A percentile compares a stretch with the other conserved stretches of the same genome.
These are phyloP conservation scores for Melastoma candidum DNA, from an alignment of 441 rosid genomes.

Conservation along the genomic window DNA sequence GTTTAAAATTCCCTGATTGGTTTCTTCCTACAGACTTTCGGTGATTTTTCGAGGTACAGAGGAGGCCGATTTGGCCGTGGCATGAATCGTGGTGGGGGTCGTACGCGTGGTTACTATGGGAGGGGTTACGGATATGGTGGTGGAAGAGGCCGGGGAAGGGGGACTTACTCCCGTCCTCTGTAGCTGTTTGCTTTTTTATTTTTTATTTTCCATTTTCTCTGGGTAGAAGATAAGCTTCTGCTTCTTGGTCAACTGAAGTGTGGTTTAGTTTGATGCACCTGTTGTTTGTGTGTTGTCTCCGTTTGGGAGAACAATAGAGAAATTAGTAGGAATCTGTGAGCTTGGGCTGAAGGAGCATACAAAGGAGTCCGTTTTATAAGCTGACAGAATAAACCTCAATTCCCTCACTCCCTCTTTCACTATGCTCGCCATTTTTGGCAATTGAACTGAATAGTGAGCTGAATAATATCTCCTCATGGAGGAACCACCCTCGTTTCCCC, in stretches of 20 bases:
- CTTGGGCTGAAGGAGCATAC: too few species aligned
- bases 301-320: too few species aligned
- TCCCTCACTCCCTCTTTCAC: too few species aligned
- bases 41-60: slow-evolving; percentile 9
- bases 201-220: too few species aligned
- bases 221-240: too few species aligned
- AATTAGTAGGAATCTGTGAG: too few species aligned
- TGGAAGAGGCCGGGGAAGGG: slow-evolving; percentile 8
- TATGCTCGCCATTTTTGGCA: neutral
- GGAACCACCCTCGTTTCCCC: slow-evolving; percentile 19
- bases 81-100: slow-evolving; percentile 13
- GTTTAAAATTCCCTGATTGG: slow-evolving; percentile 3
- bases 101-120: slow-evolving; percentile 11
- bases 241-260: neutral
- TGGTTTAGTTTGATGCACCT: slow-evolving; percentile 4
- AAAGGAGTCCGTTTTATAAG: too few species aligned
- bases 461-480: neutral
- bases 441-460: neutral
- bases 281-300: neutral
- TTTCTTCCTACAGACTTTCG: slow-evolving; percentile 14
- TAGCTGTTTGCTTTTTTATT: neutral
- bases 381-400: too few species aligned
- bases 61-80: slow-evolving; percentile 16
- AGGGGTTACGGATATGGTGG: slow-evolving; percentile 16
- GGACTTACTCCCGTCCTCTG: neutral